Evolutionary conservation across 1,139 yeast genomes (phyloP).

Genomic region (Kazachstania sp.): DNA sequence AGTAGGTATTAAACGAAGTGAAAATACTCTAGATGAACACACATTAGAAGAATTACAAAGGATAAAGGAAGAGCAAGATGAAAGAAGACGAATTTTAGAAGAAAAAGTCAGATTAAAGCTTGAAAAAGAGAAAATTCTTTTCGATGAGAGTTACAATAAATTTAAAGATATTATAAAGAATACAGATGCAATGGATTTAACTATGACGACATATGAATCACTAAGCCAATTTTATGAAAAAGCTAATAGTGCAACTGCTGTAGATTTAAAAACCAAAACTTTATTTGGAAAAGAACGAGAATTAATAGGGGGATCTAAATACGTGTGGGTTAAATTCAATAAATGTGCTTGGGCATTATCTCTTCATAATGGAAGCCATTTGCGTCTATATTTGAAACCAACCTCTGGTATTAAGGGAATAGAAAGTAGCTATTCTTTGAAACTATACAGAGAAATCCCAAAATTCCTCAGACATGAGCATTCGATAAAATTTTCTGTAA

Average conservation of each 20-base stretch:
- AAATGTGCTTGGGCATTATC: slow-evolving; percentile 25
- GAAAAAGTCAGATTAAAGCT: background rate
- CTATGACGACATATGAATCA: slow-evolving; percentile 27
- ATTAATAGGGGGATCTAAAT: slow-evolving; percentile 18
- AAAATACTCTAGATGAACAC: slow-evolving; percentile 34
- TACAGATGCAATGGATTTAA: slow-evolving; percentile 23
- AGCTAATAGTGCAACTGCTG: background rate
- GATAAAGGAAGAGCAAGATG: slow-evolving; percentile 30
- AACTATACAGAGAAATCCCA: slow-evolving; percentile 23
- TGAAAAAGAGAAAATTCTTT: slow-evolving; percentile 1
- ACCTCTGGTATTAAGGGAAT: background rate
- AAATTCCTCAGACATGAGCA: slow-evolving; percentile 10
- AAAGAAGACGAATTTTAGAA: slow-evolving; percentile 1
- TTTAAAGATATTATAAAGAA: slow-evolving; percentile 12
- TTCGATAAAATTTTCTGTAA: slow-evolving; percentile 13
- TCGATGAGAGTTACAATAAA: slow-evolving; percentile 3
- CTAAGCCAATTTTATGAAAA: slow-evolving; percentile 23
- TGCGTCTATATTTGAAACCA: slow-evolving; percentile 19
- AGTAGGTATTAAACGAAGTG: slow-evolving; percentile 37
- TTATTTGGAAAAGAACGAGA: slow-evolving; percentile 12
- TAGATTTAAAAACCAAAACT: slow-evolving; percentile 1
- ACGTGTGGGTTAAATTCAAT: slow-evolving; percentile 27
- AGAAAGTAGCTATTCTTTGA: slow-evolving; percentile 11
- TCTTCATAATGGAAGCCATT: slow-evolving; percentile 16
- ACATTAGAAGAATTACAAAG: slow-evolving; percentile 29